These are phyloP conservation scores for Tetramitus jugosus DNA, from an alignment of 208 protist species.

Conservation along the genomic window DNA sequence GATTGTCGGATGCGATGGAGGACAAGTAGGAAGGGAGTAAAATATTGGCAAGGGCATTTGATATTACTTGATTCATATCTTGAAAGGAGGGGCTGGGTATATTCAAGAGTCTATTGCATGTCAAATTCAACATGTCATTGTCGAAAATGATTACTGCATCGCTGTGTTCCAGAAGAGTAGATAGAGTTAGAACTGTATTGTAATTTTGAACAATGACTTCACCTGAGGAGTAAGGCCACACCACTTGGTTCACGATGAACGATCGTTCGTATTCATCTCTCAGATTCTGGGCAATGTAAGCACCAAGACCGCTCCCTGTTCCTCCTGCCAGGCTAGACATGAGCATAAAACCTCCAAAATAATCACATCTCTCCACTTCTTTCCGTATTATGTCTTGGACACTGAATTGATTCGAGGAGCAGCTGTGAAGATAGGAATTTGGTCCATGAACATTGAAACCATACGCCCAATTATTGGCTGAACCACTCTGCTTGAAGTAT, in stretches of 20 bases:
- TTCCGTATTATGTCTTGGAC: slow-evolving; percentile 30
- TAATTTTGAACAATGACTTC: slow-evolving; percentile 51
- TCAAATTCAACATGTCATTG: slow-evolving; percentile 36
- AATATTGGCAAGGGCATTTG: slow-evolving; percentile 18
- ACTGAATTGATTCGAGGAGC: no score
- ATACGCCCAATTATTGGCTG: slow-evolving; percentile 51
- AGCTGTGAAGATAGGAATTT: no score
- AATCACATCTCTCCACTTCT: slow-evolving; percentile 38
- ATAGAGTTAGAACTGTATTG: slow-evolving; percentile 39
- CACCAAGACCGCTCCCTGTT: slow-evolving; percentile 47
- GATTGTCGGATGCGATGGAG: no score
- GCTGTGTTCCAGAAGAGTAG: slow-evolving; percentile 25
- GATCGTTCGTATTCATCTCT: slow-evolving; percentile 35
- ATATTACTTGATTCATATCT: slow-evolving; percentile 41
- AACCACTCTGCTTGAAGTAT: slow-evolving; percentile 33
- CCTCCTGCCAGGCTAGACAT: slow-evolving; percentile 40
- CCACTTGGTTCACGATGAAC: slow-evolving; percentile 35
- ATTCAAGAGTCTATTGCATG: slow-evolving; percentile 28
- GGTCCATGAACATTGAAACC: slow-evolving; percentile 39
- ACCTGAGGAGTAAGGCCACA: slow-evolving; percentile 40
- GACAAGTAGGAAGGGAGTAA: slow-evolving; percentile 21
- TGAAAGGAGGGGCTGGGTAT: slow-evolving; percentile 34
- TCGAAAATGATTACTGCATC: slow-evolving; percentile 39
- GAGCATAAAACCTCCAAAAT: slow-evolving; percentile 34
- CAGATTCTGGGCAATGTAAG: slow-evolving; percentile 28